Conservation (phyloP, 1,284 basidiomycete species). For the Ustilago esculenta region DNA sequence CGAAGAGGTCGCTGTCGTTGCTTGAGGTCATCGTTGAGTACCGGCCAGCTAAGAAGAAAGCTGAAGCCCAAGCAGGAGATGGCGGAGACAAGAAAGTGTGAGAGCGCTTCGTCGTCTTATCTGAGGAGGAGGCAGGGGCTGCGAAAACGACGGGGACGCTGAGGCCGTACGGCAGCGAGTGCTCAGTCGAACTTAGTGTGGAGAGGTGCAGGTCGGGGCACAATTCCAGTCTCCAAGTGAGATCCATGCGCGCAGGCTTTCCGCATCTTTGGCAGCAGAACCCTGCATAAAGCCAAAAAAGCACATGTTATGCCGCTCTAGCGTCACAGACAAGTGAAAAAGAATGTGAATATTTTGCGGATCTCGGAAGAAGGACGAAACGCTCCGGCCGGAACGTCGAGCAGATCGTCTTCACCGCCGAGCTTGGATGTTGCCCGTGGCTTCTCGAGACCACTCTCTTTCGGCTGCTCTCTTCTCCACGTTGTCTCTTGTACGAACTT, state of each 20-base stretch:
- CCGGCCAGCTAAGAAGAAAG: neutral
- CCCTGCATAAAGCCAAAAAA: too few species aligned
- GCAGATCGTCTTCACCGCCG: neutral
- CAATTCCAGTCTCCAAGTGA: slow-evolving; percentile 4
- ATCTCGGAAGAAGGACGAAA: slow-evolving; percentile 29
- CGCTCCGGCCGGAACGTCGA: neutral
- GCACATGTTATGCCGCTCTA: too few species aligned
- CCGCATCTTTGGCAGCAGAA: slow-evolving; percentile 14
- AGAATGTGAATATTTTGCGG: too few species aligned
- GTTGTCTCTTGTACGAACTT: too few species aligned
- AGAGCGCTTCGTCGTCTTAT: neutral
- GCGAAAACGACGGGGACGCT: too few species aligned
- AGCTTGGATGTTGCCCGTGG: too few species aligned
- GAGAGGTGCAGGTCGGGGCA: neutral
- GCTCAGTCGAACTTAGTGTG: slow-evolving; percentile 1
- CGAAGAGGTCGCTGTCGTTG: slow-evolving; percentile 29
- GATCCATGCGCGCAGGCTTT: neutral
- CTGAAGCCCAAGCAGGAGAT: neutral
- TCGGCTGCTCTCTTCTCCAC: too few species aligned
- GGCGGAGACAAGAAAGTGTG: neutral
- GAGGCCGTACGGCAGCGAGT: too few species aligned
- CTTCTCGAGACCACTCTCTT: too few species aligned
- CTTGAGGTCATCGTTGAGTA: slow-evolving; percentile 15
- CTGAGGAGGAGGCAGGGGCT: neutral
- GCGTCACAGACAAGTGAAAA: too few species aligned